Evolutionary conservation across 768 basidiomycete genomes (phyloP), one percentile per base, ranked within the genome.

Genomic region (Mycena epipterygia): DNA sequence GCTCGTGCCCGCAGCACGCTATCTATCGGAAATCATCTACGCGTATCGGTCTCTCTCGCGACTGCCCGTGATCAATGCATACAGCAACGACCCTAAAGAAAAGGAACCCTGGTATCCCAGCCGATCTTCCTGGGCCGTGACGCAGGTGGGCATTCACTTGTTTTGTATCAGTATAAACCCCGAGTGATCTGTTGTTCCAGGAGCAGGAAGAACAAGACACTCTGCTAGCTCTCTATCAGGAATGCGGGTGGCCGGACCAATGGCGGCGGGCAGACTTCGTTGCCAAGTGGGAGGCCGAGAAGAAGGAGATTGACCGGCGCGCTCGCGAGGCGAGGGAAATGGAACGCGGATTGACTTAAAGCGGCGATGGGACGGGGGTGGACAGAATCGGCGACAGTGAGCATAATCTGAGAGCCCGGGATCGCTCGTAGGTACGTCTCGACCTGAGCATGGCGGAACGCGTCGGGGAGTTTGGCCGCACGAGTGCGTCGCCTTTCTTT

Each of bases 41-140:
- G 70, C 66, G 25, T 67, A 72, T 33, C 55, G 41, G 17, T 64
- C 70, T 44, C 71, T 72, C n/a, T 29, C 39, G 49, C 27, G 71
- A 60, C 49, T 67, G 12, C 66, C 71, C 6, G 21, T 67, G 23
- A 53, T 68, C 25, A 12, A 48, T 2, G 27, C 49, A 19, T 23
- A 52, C n/a, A 16, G 3, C 21, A 72, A 53, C 39, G 71, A 64
- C 57, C 71, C 61, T 5, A 42, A 23, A 9, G 59, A 59, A 13
- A 17, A 19, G 19, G 25, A 11, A 19, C 21, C 5, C 21, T 21
- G 41, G 32, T 29, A 61, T 51, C 27, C 27, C 21, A 12, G 6
- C 25, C 23, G 12, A 23, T 9, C 39, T 9, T 8, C 2, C 6
- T 49, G 48, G 48, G 13, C 27, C 14, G 25, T 29, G 33, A 23